Evolutionary conservation across 164 flowering plant species (phyloP).

Genomic region (Amborella trichopoda): DNA sequence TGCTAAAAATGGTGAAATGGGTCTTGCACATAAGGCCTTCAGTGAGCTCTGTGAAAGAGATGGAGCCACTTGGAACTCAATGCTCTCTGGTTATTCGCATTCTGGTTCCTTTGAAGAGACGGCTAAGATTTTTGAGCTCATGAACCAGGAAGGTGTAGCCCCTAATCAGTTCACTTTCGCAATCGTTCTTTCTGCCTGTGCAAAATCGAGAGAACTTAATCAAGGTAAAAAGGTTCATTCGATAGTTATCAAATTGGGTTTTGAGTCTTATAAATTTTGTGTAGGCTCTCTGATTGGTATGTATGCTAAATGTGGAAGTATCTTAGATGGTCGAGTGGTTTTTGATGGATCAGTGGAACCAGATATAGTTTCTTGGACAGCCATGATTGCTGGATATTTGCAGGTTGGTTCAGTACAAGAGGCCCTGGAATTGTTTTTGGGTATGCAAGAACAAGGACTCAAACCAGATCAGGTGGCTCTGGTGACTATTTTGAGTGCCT

Average conservation of each 20-base stretch:
- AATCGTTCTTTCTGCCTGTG: slow-evolving; percentile 54
- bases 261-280: slow-evolving; percentile 40
- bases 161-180: slow-evolving; percentile 69
- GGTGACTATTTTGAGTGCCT: slow-evolving; percentile 59
- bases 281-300: slow-evolving; percentile 64
- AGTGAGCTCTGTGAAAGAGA: slow-evolving; percentile 29
- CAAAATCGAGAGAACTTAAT: slow-evolving; percentile 23
- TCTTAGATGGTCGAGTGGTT: slow-evolving; percentile 40
- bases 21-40: slow-evolving; percentile 38
- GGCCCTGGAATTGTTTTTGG: slow-evolving; percentile 40
- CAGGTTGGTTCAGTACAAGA: slow-evolving; percentile 44
- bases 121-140: slow-evolving; percentile 24
- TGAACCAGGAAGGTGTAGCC: slow-evolving; percentile 23
- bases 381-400: slow-evolving; percentile 64
- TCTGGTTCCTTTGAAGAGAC: slow-evolving; percentile 25
- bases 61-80: slow-evolving; percentile 63
- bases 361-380: slow-evolving; percentile 77
- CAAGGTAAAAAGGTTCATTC: slow-evolving; percentile 62
- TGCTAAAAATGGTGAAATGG: slow-evolving; percentile 58
- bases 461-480: slow-evolving; percentile 58
- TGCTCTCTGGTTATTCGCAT: slow-evolving; percentile 48
- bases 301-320: slow-evolving; percentile 51
- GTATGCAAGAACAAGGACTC: slow-evolving; percentile 33
- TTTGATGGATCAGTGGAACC: slow-evolving; percentile 40
- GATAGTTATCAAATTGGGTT: slow-evolving; percentile 42